These are phyloP conservation scores for Scheffersomyces amazonensis DNA, from an alignment of 805 yeast genomes.

Conservation along the genomic window DNA sequence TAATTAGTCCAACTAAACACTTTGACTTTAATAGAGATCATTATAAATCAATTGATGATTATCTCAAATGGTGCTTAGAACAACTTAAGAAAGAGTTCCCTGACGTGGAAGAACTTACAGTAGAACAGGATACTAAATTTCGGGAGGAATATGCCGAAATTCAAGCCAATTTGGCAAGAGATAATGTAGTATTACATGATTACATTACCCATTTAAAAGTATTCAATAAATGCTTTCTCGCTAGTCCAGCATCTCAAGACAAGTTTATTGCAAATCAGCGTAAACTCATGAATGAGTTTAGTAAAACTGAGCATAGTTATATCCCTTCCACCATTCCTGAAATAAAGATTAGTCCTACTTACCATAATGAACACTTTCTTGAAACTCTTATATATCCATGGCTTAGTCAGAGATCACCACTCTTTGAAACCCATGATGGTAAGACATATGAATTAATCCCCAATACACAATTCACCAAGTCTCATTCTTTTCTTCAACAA, in stretches of 20 bases:
- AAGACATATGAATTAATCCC: slow-evolving; percentile 1
- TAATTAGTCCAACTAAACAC: slow-evolving; percentile 12
- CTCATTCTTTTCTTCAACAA: slow-evolving; percentile 1
- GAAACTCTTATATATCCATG: slow-evolving; percentile 20
- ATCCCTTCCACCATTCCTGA: too few species aligned
- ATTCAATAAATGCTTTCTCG: slow-evolving; percentile 21
- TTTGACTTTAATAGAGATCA: slow-evolving; percentile 11
- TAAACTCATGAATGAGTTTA: slow-evolving; percentile 2
- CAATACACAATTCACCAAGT: slow-evolving; percentile 2
- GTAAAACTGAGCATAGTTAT: background rate
- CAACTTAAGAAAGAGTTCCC: slow-evolving; percentile 5
- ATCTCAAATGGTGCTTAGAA: slow-evolving; percentile 5
- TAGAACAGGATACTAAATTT: slow-evolving; percentile 4
- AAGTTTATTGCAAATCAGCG: slow-evolving; percentile 6
- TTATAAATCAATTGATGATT: slow-evolving; percentile 6
- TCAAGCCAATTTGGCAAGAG: slow-evolving; percentile 4
- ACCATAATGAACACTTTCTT: slow-evolving; percentile 9
- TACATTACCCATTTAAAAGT: slow-evolving; percentile 20
- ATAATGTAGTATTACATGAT: slow-evolving; percentile 22
- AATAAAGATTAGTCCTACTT: background rate
- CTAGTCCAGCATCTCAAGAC: slow-evolving; percentile 1
- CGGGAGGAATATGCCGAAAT: slow-evolving; percentile 3
- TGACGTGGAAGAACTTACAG: background rate
- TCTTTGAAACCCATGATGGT: slow-evolving; percentile 5
- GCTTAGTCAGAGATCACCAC: slow-evolving; percentile 19